These are phyloP conservation scores for Peronospora farinosa DNA, from an alignment of 352 stramenopile species.

Conservation along the genomic window DNA sequence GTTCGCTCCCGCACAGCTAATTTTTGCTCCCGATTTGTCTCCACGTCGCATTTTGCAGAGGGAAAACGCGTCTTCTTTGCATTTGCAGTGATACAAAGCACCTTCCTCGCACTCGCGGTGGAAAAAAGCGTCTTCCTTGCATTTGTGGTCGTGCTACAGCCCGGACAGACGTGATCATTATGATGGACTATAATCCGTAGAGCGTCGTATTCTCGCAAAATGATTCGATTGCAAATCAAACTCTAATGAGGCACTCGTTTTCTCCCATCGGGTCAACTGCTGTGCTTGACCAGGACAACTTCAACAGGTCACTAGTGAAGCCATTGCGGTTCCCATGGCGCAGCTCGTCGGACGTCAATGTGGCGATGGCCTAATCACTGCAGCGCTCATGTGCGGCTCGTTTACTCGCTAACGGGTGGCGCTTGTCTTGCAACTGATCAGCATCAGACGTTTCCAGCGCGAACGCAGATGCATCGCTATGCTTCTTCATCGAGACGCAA, in stretches of 20 bases:
- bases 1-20: constrained; percentile 9
- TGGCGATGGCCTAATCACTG: constrained; percentile 7
- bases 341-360: constrained; percentile 23
- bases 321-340: constrained; percentile 13
- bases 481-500: constrained; percentile 35
- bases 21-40: constrained; percentile 10
- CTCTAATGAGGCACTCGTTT: background rate
- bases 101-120: no score
- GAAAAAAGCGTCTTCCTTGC: no score
- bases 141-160: no score
- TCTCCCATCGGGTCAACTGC: constrained; percentile 4
- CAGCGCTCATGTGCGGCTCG: constrained; percentile 11
- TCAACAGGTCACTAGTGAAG: constrained; percentile 11
- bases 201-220: constrained; percentile 13
- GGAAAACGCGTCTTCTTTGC: constrained; percentile 18
- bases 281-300: constrained; percentile 3
- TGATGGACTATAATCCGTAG: no score
- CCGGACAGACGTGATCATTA: no score
- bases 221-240: constrained; percentile 7
- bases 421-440: constrained; percentile 9
- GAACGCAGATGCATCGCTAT: constrained; percentile 34
- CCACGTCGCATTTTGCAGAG: background rate
- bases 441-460: constrained; percentile 6
- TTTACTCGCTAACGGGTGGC: constrained; percentile 16
- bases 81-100: background rate